These are phyloP conservation scores for Beta corolliflora DNA, from an alignment of 179 eudicot genomes.

Conservation along the genomic window DNA sequence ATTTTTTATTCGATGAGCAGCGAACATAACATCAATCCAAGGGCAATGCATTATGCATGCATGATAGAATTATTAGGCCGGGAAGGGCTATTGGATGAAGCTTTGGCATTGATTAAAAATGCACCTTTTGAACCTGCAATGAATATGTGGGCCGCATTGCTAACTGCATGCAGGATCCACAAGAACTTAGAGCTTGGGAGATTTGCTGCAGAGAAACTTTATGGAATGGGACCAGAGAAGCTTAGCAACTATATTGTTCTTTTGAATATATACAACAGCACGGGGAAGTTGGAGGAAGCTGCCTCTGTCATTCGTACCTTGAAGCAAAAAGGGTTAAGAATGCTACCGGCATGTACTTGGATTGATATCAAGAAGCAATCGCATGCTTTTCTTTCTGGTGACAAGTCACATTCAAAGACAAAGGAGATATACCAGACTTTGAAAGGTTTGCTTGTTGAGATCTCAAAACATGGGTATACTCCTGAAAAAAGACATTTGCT, in stretches of 20 bases:
- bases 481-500: constrained; percentile 51
- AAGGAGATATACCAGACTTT: constrained; percentile 59
- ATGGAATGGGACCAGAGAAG: constrained; percentile 78
- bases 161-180: constrained; percentile 76
- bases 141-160: constrained; percentile 92
- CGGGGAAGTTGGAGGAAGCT: constrained; percentile 66
- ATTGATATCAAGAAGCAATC: constrained; percentile 70
- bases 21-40: constrained; percentile 59
- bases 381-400: constrained; percentile 56
- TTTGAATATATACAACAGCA: constrained; percentile 62
- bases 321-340: constrained; percentile 61
- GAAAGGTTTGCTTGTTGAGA: constrained; percentile 47
- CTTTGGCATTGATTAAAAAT: constrained; percentile 63
- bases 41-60: constrained; percentile 92
- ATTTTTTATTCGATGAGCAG: constrained; percentile 68
- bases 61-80: constrained; percentile 83
- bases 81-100: constrained; percentile 78
- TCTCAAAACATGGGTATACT: constrained; percentile 58
- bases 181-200: constrained; percentile 67
- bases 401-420: constrained; percentile 43
- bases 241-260: constrained; percentile 74
- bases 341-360: constrained; percentile 78
- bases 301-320: constrained; percentile 61
- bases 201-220: constrained; percentile 79
- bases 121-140: constrained; percentile 70